A percentile compares a stretch with the other conserved stretches of the same genome.
phyloP scores from a whole-genome alignment of 169 alveolate species.

The Plasmodium inui region DNA sequence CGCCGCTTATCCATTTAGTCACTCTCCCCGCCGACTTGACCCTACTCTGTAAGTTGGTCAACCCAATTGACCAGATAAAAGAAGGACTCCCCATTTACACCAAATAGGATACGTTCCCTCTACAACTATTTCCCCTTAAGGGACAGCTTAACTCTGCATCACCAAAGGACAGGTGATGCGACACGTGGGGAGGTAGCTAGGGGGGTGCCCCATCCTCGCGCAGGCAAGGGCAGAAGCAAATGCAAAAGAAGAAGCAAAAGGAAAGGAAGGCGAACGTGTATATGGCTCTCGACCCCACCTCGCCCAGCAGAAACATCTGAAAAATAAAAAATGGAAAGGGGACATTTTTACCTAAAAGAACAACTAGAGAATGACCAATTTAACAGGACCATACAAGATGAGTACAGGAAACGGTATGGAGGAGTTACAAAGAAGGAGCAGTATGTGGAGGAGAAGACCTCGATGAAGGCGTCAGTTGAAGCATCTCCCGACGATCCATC shows the following conservation, averaged over 20 bases:
- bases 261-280: background rate
- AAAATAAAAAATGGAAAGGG: slow-evolving; percentile 1
- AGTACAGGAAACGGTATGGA: slow-evolving; percentile 15
- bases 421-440: background rate
- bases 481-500: background rate
- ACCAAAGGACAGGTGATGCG: background rate
- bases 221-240: background rate
- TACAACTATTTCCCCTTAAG: background rate
- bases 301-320: background rate
- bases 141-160: background rate
- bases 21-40: too few relatives aligned
- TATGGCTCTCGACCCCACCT: background rate
- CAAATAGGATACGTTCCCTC: background rate
- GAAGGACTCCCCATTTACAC: background rate
- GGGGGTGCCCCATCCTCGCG: background rate
- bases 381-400: slow-evolving; percentile 17
- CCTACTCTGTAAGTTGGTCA: background rate
- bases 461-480: too few relatives aligned
- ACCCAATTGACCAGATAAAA: background rate
- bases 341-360: slow-evolving; percentile 12
- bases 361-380: slow-evolving; percentile 29
- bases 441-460: slow-evolving; percentile 6
- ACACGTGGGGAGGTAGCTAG: background rate
- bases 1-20: too few relatives aligned
- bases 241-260: too few relatives aligned